Conservation (phyloP, 73 alveolate species). For the Paramecium octaurelia region DNA sequence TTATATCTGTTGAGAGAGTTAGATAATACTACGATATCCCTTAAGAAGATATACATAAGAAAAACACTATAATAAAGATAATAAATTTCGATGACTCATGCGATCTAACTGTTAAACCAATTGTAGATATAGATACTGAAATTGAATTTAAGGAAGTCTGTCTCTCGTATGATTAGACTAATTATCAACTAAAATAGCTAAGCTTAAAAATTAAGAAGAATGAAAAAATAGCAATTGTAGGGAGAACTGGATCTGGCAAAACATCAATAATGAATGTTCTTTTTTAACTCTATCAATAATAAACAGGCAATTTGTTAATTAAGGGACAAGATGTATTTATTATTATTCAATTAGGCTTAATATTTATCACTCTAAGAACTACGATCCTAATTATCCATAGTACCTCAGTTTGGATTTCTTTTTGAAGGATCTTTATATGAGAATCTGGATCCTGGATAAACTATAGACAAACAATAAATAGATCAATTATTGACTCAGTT, state of each 20-base stretch:
- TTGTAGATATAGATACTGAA: background rate
- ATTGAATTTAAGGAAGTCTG: conserved; percentile 32
- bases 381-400: background rate
- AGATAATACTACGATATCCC: background rate
- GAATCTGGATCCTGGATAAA: conserved; percentile 27
- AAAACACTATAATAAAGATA: background rate
- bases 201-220: conserved; percentile 15
- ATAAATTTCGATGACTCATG: background rate
- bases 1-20: conserved; percentile 53
- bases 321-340: background rate
- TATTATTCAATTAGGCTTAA: background rate
- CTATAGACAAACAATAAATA: background rate
- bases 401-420: conserved; percentile 49
- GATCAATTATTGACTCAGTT: background rate
- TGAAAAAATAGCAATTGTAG: conserved; percentile 41
- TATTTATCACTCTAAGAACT: background rate
- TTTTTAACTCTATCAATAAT: background rate
- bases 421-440: conserved; percentile 44
- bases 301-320: background rate
- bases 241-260: conserved; percentile 57
- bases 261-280: conserved; percentile 46
- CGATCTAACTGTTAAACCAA: background rate
- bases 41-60: background rate
- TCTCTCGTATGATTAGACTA: conserved; percentile 14
- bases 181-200: background rate